These are phyloP conservation scores for Pisolithus thermaeus DNA, from an alignment of 1,284 basidiomycete species.

Conservation along the genomic window DNA sequence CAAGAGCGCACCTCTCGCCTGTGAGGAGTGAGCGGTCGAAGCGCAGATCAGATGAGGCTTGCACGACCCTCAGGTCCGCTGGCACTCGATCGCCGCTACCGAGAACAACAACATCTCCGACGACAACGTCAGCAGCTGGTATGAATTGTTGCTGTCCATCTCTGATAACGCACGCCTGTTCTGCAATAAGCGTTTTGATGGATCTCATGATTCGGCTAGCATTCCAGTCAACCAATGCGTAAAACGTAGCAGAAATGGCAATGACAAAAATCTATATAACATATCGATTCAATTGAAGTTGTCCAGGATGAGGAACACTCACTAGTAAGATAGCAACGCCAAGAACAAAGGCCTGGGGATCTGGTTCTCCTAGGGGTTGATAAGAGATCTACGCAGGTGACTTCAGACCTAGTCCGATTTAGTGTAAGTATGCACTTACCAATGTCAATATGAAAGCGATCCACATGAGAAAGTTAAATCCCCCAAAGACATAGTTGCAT, in stretches of 20 bases:
- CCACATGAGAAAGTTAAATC: conserved; percentile 50
- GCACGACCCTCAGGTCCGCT: conserved; percentile 72
- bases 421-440: conserved; percentile 22
- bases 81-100: conserved; percentile 75
- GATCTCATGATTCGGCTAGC: conserved; percentile 33
- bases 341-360: conserved; percentile 46
- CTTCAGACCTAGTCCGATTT: neutral
- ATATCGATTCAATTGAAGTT: neutral
- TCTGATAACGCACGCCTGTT: conserved; percentile 38
- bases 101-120: conserved; percentile 78
- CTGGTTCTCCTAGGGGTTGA: conserved; percentile 36
- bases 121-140: conserved; percentile 74
- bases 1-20: conserved; percentile 38
- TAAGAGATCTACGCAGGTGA: conserved; percentile 37
- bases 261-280: conserved; percentile 45
- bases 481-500: conserved; percentile 48
- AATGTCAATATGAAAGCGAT: conserved; percentile 43
- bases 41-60: conserved; percentile 45
- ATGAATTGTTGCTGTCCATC: conserved; percentile 59
- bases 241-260: conserved; percentile 51
- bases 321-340: conserved; percentile 77
- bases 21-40: conserved; percentile 65
- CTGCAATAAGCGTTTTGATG: conserved; percentile 34
- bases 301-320: conserved; percentile 28
- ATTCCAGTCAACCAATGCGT: conserved; percentile 37